Evolutionary conservation across 2,329 filamentous ascomycete species (phyloP), one percentile per base, ranked within the genome.

Genomic region (Botrytis tulipae): DNA sequence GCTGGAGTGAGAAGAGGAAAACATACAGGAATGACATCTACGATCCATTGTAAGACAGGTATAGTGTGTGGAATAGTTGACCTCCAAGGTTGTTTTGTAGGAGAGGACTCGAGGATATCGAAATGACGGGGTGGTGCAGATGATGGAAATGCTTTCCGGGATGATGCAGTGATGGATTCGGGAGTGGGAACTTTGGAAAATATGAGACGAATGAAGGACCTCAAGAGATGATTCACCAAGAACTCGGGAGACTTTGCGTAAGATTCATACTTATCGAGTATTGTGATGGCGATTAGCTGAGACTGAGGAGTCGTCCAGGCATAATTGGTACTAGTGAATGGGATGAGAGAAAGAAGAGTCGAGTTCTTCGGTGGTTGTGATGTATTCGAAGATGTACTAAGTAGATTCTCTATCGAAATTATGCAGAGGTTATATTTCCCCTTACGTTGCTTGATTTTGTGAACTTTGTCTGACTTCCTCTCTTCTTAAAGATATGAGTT

Each of bases 141-240:
- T 1, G 82, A 78, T 6, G 85, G 81, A 68, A 85, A 87, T 57
- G 84, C 84, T 78, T 87, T 89, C 46, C 88, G 86, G 35, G 90
- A 89, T 8, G 87, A 84, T 2, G 86, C 82, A 4, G 90, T 91
- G 63, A 92, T 82, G 4, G 83, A 83, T 2, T 81, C 80, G 8
- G 88, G 86, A 32, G 85, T 87, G 25, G 87, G 84, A 4, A 35
- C 25, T 73, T 85, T 86, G 42, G 86, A 85, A 83, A 95, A 94
- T 9, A 93, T 83, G 42, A 90, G 90, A 54, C 90, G 90, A 69
- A 95, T 85, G 78, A 90, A 90, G 78, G 83, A 82, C 75, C 87
- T 84, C 6, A 95, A 86, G 73, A 94, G 84, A 57, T 85, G 82
- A n/a, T 85, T 83, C 29, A 86, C 83, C 76, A 90, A 83, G 76